A percentile compares a stretch with the other conserved stretches of the same genome.
Conservation (phyloP, 495 filamentous ascomycete species). For the Rhypophila decipiens region DNA sequence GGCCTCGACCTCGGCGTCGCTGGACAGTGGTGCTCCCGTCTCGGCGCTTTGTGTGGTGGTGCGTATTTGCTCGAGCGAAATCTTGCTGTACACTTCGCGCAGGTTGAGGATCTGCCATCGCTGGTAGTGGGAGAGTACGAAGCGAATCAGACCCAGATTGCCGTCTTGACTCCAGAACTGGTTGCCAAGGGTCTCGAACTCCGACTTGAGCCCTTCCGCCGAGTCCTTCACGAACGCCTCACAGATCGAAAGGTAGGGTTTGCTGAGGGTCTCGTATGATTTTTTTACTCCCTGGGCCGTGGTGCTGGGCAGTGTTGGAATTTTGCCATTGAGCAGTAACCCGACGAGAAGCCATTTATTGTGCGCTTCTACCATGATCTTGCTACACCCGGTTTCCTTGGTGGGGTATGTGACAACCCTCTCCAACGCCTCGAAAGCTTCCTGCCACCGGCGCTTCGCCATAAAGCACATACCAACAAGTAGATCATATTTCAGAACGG, state of each 20-base stretch:
- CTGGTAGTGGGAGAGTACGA: constrained; percentile 43
- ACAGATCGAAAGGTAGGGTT: constrained; percentile 65
- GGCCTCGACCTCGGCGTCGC: constrained; percentile 34
- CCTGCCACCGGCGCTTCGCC: constrained; percentile 61
- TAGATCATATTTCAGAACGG: constrained; percentile 72
- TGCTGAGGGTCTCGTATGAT: constrained; percentile 51
- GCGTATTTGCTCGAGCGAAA: constrained; percentile 48
- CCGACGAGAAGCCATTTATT: constrained; percentile 88
- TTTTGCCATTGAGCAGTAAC: constrained; percentile 64
- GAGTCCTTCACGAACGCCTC: constrained; percentile 59
- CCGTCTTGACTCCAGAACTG: constrained; percentile 53
- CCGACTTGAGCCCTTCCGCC: constrained; percentile 48
- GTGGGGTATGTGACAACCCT: constrained; percentile 61
- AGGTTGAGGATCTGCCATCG: constrained; percentile 43
- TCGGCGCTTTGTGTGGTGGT: constrained; percentile 40
- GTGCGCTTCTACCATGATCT: constrained; percentile 82
- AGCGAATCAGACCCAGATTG: constrained; percentile 40
- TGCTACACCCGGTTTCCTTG: constrained; percentile 50
- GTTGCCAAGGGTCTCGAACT: constrained; percentile 47
- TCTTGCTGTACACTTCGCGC: constrained; percentile 41
- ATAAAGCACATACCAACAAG: constrained; percentile 75
- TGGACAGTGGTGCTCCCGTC: constrained; percentile 45
- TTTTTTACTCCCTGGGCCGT: constrained; percentile 46
- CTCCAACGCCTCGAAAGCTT: constrained; percentile 65
- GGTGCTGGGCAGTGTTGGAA: constrained; percentile 30